Evolutionary conservation across 225 moss, liverwort and hornwort species (phyloP).

Genomic region (Asterella californica): DNA sequence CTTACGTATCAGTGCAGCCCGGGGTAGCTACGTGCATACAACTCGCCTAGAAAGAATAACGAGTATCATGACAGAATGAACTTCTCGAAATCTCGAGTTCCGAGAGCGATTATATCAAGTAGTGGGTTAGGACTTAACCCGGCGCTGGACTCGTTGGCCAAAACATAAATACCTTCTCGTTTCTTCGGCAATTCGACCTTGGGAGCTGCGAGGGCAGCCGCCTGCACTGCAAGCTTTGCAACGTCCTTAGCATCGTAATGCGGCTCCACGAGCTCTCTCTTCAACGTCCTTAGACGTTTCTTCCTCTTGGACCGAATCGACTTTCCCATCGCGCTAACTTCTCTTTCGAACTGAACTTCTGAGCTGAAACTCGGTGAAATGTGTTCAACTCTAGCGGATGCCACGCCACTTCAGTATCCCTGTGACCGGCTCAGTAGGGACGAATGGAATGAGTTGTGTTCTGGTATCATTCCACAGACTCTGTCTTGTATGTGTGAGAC

Average conservation of each 20-base stretch:
- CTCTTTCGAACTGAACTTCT: no score
- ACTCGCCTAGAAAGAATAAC: no score
- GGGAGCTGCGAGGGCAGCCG: slow-evolving; percentile 74
- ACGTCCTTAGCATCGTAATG: slow-evolving; percentile 72
- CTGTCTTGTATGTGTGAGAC: no score
- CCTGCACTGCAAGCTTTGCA: slow-evolving; percentile 51
- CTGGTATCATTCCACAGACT: no score
- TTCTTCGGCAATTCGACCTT: slow-evolving; percentile 65
- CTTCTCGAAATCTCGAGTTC: neutral
- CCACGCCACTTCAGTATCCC: no score
- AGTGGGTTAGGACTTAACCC: neutral
- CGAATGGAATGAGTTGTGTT: no score
- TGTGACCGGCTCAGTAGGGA: no score
- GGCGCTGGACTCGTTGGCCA: neutral
- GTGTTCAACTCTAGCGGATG: no score
- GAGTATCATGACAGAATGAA: no score
- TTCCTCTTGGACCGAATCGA: slow-evolving; percentile 92
- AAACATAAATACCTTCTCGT: slow-evolving; percentile 38
- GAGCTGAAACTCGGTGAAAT: no score
- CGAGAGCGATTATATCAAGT: no score
- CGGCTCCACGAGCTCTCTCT: slow-evolving; percentile 75
- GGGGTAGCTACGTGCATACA: slow-evolving; percentile 32
- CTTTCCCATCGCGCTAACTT: slow-evolving; percentile 77
- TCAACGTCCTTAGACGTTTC: slow-evolving; percentile 81
- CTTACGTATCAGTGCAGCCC: slow-evolving; percentile 31